Conservation (phyloP, 768 basidiomycete species). For the Trametes maxima region DNA sequence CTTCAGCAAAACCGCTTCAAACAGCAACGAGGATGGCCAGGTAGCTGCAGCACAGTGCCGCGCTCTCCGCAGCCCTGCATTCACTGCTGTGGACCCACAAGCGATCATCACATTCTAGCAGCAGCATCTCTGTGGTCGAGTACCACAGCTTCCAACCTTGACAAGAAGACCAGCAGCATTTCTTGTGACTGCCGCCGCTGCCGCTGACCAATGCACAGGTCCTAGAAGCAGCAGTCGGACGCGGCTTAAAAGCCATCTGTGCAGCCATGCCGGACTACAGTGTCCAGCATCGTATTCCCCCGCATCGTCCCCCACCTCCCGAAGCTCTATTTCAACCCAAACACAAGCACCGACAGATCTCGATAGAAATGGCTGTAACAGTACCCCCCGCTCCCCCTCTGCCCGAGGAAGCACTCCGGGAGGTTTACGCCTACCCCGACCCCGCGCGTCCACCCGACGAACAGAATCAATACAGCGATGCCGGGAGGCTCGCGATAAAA, state of each 20-base stretch:
- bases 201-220: not conserved
- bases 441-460: not conserved
- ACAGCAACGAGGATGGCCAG: too few relatives aligned
- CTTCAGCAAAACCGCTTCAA: too few relatives aligned
- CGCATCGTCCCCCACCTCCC: not conserved
- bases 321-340: not conserved
- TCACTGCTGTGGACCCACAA: too few relatives aligned
- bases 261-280: not conserved
- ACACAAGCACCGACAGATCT: not conserved
- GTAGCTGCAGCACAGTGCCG: too few relatives aligned
- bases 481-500: not conserved
- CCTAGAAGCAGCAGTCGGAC: not conserved
- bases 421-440: conserved; percentile 4
- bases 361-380: not conserved
- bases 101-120: too few relatives aligned
- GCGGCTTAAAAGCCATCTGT: not conserved
- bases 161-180: too few relatives aligned
- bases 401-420: not conserved
- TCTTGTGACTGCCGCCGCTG: too few relatives aligned
- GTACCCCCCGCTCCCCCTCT: conserved; percentile 2
- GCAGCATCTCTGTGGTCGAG: too few relatives aligned
- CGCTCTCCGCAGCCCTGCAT: too few relatives aligned
- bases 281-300: not conserved
- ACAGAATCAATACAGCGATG: not conserved
- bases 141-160: too few relatives aligned